These are phyloP conservation scores for Acer campestre DNA, from an alignment of 345 rosid genomes.

Conservation along the genomic window DNA sequence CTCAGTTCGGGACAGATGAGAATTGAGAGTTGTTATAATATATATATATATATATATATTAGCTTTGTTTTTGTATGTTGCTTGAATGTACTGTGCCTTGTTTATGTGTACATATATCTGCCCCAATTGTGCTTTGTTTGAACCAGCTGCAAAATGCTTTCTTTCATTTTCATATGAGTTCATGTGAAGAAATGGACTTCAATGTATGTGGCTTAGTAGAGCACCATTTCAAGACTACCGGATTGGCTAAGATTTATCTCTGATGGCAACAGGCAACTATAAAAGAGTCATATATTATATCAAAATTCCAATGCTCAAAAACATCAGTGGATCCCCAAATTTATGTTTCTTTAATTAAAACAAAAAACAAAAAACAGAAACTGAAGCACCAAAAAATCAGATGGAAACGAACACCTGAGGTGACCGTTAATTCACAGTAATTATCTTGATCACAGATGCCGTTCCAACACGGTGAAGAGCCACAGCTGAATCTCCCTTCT, in stretches of 20 bases:
- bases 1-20: slow-evolving; percentile 38
- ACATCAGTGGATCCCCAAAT: neutral
- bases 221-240: too few relatives aligned
- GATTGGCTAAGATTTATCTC: too few relatives aligned
- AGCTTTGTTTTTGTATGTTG: slow-evolving; percentile 18
- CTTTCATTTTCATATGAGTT: too few relatives aligned
- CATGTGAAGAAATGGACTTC: too few relatives aligned
- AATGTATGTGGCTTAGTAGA: too few relatives aligned
- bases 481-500: slow-evolving; percentile 81
- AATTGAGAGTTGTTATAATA: slow-evolving; percentile 36
- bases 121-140: neutral
- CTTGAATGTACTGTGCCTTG: slow-evolving; percentile 27
- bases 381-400: slow-evolving; percentile 1
- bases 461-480: slow-evolving; percentile 90
- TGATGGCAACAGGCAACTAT: neutral
- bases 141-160: too few relatives aligned
- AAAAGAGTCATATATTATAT: neutral
- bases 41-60: neutral
- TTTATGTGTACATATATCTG: slow-evolving; percentile 29
- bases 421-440: slow-evolving; percentile 60
- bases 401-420: neutral
- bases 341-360: neutral
- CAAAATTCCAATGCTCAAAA: neutral
- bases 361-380: slow-evolving; percentile 1
- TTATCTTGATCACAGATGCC: slow-evolving; percentile 92